phyloP scores from a whole-genome alignment of 1,284 basidiomycete species.

The Moesziomyces globuligerus region DNA sequence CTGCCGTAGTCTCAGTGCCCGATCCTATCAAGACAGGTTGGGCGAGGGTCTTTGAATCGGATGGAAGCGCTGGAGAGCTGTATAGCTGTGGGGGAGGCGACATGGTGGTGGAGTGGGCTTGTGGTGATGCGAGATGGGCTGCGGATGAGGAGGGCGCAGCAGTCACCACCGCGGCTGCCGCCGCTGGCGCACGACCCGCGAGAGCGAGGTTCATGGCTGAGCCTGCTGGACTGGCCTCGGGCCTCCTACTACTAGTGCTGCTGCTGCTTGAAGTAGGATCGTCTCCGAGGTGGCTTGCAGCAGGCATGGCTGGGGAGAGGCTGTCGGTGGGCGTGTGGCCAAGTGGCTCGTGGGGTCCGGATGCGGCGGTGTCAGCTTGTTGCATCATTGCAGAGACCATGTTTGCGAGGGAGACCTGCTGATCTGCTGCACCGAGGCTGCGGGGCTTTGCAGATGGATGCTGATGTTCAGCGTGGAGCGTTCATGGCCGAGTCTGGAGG shows the following conservation, averaged over 20 bases:
- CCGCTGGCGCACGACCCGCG: constrained; percentile 23
- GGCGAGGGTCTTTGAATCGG: constrained; percentile 34
- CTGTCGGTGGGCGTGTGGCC: not conserved
- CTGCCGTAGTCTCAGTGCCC: not conserved
- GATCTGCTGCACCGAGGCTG: not conserved
- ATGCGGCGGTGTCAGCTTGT: not conserved
- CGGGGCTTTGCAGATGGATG: not conserved
- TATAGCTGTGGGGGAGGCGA: constrained; percentile 18
- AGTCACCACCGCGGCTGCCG: too few species aligned
- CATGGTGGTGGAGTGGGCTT: not conserved
- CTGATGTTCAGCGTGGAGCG: not conserved
- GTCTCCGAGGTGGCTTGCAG: too few species aligned
- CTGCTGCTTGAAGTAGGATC: not conserved
- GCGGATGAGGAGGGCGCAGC: constrained; percentile 1
- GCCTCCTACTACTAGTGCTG: not conserved
- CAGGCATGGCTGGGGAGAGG: too few species aligned
- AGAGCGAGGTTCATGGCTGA: constrained; percentile 29
- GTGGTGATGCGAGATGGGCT: not conserved
- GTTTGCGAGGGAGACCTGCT: not conserved
- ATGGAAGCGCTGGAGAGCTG: constrained; percentile 31
- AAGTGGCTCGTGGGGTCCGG: too few species aligned
- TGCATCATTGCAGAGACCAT: not conserved
- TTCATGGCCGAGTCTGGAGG: too few species aligned
- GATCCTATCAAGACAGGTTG: constrained; percentile 27
- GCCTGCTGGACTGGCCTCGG: constrained; percentile 1